Base-by-base conservation (phyloP, 2,329 filamentous ascomycete species). In the Colletotrichum zoysiae region DNA sequence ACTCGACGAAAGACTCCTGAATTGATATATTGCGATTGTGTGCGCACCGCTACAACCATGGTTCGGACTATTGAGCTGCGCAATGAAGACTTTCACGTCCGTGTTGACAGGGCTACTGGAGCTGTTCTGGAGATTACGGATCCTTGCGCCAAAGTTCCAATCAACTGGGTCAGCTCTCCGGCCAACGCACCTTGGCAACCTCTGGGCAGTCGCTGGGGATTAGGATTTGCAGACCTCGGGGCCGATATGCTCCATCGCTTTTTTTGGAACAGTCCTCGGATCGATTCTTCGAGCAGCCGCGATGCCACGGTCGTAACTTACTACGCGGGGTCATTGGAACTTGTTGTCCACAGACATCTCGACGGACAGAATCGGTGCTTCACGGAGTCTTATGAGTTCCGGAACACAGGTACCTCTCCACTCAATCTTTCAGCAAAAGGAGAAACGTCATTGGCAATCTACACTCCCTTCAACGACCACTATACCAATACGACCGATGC, bases 111-210 rank as follows among this genome's bases (percentile, higher is more conserved):
- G 33, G 61, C 46, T 42, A 71, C 53, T 4, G 67, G 71, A 3
- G 62, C 67, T 12, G 40, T 73, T 50, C 33, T 71, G 53, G 71
- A 59, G 26, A 73, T 71, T 23, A 40, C 46, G 30, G 67, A 73
- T 48, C 51, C 50, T 46, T 33, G 12, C 33, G 30, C 46, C 12
- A 38, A 53, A n/a, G 44, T 8, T 14, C 61, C 59, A n/a, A 42
- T 72, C 40, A 73, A 73, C 64, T 73, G 71, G 71, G 8, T 73
- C 30, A 72, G 64, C 53, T 67, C 59, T 26, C 69, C 63, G n/a
- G 56, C 55, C 16, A 73, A 73, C 53, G 71, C 69, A 16, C 63
- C 71, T 8, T 73, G 71, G 71, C 71, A 72, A 16, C 71, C 71
- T 14, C 42, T 68, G 14, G 71, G 71, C 3, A 73, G 71, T 42